phyloP scores from a whole-genome alignment of 148 eudicot species.

The Camellia granthamiana region DNA sequence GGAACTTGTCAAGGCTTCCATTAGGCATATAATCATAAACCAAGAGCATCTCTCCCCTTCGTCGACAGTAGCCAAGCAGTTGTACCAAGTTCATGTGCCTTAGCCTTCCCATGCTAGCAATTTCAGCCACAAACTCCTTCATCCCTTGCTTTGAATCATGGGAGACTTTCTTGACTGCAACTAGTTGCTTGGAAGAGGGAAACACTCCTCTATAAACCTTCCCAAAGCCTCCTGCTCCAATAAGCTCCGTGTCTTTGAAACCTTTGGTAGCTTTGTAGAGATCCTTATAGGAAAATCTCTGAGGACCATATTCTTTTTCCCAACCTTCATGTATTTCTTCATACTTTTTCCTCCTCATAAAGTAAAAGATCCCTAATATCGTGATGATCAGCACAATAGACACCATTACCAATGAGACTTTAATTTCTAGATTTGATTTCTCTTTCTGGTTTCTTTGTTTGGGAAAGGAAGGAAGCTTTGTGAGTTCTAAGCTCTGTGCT shows the following conservation, averaged over 20 bases:
- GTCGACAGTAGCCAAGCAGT: background rate
- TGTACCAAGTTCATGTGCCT: constrained; percentile 40
- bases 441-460: background rate
- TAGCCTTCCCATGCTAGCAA: constrained; percentile 38
- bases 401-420: background rate
- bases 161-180: constrained; percentile 40
- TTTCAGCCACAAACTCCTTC: constrained; percentile 36
- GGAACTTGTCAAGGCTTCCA: too few relatives aligned
- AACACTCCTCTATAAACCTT: constrained; percentile 43
- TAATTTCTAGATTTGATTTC: constrained; percentile 8
- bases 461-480: constrained; percentile 43
- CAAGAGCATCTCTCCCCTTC: too few relatives aligned
- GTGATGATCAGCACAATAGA: constrained; percentile 3
- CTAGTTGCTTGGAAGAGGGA: constrained; percentile 13
- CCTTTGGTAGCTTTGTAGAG: constrained; percentile 39
- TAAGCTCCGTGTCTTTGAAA: constrained; percentile 28
- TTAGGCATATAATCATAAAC: too few relatives aligned
- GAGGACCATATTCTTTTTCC: constrained; percentile 11
- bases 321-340: background rate
- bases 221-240: constrained; percentile 46
- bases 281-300: constrained; percentile 30
- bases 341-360: background rate
- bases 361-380: background rate
- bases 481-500: constrained; percentile 24
- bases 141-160: constrained; percentile 41